Percentiles rank a stretch among this genome's conserved stretches.
phyloP scores from a whole-genome alignment of 1,284 basidiomycete species.

The Puccinia hordei region DNA sequence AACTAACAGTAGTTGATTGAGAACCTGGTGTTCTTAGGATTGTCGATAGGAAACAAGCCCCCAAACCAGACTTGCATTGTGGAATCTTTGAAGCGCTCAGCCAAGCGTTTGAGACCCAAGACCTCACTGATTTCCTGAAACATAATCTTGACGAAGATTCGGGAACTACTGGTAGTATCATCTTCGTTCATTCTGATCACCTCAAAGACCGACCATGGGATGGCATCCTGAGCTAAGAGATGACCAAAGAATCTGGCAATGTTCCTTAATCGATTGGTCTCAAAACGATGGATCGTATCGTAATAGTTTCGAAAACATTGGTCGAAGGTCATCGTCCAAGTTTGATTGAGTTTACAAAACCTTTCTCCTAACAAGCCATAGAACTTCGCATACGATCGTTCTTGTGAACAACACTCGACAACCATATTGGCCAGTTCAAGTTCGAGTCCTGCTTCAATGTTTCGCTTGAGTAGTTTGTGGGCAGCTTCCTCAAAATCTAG shows the following conservation, averaged over 20 bases:
- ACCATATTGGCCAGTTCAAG: conserved; percentile 98
- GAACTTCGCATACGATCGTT: conserved; percentile 92
- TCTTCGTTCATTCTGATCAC: conserved; percentile 93
- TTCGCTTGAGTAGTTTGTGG: conserved; percentile 92
- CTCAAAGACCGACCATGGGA: conserved; percentile 84
- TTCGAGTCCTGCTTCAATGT: conserved; percentile 88
- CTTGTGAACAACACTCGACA: conserved; percentile 98
- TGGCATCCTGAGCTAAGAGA: conserved; percentile 77
- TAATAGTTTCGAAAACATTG: conserved; percentile 87
- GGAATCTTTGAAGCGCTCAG: conserved; percentile 79
- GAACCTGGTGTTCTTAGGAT: conserved; percentile 94
- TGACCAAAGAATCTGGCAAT: conserved; percentile 96
- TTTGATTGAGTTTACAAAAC: conserved; percentile 89
- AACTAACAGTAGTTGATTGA: conserved; percentile 82
- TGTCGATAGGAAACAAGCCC: conserved; percentile 91
- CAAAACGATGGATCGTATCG: conserved; percentile 95
- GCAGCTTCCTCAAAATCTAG: conserved; percentile 98
- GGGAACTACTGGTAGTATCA: conserved; percentile 90
- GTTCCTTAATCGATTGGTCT: conserved; percentile 95
- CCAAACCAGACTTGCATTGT: conserved; percentile 67
- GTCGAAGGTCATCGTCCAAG: conserved; percentile 89
- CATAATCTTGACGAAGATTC: conserved; percentile 97
- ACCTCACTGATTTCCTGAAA: conserved; percentile 91
- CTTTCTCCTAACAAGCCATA: conserved; percentile 95
- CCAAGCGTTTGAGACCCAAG: conserved; percentile 80